phyloP scores from a whole-genome alignment of 495 filamentous ascomycete species.

The Tuber melanosporum region DNA sequence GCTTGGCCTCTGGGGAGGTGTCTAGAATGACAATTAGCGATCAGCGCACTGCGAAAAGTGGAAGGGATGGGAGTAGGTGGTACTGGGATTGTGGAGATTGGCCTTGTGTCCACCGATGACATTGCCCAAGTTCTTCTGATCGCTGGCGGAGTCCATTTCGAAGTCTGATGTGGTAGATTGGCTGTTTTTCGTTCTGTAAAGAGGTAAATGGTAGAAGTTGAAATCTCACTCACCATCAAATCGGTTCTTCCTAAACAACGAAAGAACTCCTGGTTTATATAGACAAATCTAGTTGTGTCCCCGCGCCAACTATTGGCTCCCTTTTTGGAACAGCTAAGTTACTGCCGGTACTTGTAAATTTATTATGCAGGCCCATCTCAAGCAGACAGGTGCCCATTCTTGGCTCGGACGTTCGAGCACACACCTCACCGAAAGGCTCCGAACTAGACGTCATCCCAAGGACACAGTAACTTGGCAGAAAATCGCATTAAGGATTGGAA shows the following conservation, averaged over 20 bases:
- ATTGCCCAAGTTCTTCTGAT: constrained; percentile 43
- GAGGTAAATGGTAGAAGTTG: background rate
- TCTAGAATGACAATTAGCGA: constrained; percentile 35
- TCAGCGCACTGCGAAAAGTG: background rate
- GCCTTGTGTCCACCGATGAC: constrained; percentile 50
- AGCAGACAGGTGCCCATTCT: background rate
- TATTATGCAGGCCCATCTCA: background rate
- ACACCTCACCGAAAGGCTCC: background rate
- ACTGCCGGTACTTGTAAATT: background rate
- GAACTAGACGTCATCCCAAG: background rate
- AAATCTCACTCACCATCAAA: background rate
- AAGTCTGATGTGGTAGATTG: background rate
- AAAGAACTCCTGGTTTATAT: background rate
- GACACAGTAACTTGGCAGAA: background rate
- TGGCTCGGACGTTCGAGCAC: too few species aligned
- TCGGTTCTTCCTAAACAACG: background rate
- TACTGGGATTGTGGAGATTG: constrained; percentile 48
- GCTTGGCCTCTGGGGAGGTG: constrained; percentile 47
- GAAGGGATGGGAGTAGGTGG: background rate
- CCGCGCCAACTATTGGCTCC: background rate
- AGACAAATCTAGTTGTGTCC: background rate
- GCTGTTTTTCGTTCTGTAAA: constrained; percentile 1
- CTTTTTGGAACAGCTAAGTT: background rate
- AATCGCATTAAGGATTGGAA: background rate
- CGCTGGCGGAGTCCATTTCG: constrained; percentile 25